A percentile compares a stretch with the other conserved stretches of the same genome.
Evolutionary conservation across 2,329 filamentous ascomycete genomes (phyloP).

Genomic region (Ceratocystis colombiana): DNA sequence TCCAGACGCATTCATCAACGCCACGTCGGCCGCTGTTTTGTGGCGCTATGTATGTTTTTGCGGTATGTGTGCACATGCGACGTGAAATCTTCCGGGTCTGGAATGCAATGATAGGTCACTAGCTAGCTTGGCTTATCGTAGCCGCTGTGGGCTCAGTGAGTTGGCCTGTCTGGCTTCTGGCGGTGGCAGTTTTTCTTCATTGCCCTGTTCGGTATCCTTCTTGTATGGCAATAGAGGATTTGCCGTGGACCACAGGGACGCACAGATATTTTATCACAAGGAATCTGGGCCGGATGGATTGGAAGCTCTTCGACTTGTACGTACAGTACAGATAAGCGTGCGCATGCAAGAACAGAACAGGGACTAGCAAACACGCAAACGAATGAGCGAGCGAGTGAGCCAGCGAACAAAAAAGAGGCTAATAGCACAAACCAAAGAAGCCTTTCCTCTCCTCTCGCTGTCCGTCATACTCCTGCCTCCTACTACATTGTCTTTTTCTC

Average conservation of each 20-base stretch:
- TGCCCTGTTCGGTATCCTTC: not conserved
- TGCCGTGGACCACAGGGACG: too few species aligned
- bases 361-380: too few species aligned
- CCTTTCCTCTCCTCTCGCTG: not conserved
- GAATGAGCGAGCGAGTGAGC: too few species aligned
- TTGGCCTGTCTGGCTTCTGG: not conserved
- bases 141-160: not conserved
- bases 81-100: not conserved
- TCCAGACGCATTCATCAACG: not conserved
- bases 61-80: too few species aligned
- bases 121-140: not conserved
- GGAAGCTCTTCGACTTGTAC: too few species aligned
- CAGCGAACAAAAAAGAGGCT: too few species aligned
- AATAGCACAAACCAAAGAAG: too few species aligned
- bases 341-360: too few species aligned
- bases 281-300: too few species aligned
- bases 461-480: not conserved
- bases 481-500: conserved; percentile 9
- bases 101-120: not conserved
- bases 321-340: too few species aligned
- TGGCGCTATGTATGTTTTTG: not conserved
- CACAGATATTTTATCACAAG: too few species aligned
- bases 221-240: not conserved
- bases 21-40: not conserved
- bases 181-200: not conserved